Evolutionary conservation across 2,329 filamentous ascomycete species (phyloP).

Genomic region (Hymenoscyphus linearis): DNA sequence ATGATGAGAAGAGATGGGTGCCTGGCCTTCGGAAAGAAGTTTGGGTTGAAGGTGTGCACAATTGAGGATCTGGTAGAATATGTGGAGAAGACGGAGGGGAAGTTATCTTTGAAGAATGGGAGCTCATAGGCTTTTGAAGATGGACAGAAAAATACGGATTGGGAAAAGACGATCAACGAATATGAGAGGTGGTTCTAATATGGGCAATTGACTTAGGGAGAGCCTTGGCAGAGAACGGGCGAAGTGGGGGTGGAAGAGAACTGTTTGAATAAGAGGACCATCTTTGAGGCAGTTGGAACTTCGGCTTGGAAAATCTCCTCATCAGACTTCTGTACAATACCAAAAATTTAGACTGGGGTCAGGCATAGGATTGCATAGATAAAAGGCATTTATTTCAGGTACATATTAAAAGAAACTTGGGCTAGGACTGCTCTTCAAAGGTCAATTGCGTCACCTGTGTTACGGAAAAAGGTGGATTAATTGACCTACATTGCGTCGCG

Average conservation of each 20-base stretch:
- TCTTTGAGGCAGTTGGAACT: background rate
- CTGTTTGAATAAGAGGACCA: background rate
- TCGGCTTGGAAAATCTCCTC: background rate
- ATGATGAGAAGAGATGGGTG: constrained; percentile 93
- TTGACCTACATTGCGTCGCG: too few relatives aligned
- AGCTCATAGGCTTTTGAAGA: background rate
- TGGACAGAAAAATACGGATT: background rate
- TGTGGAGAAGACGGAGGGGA: constrained; percentile 30
- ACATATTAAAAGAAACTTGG: background rate
- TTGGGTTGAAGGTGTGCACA: constrained; percentile 89
- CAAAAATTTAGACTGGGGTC: background rate
- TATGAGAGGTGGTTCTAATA: too few relatives aligned
- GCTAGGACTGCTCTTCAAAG: too few relatives aligned
- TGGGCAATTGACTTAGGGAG: too few relatives aligned
- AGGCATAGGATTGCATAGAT: background rate
- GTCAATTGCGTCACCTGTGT: too few relatives aligned
- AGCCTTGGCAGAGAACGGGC: background rate
- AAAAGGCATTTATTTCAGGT: background rate
- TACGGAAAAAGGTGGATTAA: too few relatives aligned
- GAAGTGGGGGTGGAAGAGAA: background rate
- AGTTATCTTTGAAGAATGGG: constrained; percentile 25
- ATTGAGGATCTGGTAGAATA: constrained; percentile 85
- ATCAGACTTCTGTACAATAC: background rate
- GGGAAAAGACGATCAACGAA: background rate
- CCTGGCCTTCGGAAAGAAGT: constrained; percentile 79